Percentiles rank a stretch among this genome's conserved stretches.
phyloP scores from a whole-genome alignment of 1,284 basidiomycete genomes.

The Tilletiaria anomala region DNA sequence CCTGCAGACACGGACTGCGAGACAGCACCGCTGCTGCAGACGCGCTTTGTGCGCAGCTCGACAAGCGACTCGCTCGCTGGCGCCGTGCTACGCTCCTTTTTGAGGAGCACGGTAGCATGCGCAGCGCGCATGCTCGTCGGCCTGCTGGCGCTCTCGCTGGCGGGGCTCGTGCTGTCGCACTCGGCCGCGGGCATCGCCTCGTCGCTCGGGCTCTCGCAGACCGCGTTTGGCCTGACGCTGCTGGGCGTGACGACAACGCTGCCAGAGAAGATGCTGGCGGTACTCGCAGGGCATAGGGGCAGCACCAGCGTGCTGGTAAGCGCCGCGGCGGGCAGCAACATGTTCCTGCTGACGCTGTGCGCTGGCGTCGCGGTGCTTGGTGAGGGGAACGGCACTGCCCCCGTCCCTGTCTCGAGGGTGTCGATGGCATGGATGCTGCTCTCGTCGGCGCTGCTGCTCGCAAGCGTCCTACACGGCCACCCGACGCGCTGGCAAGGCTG shows the following conservation, averaged over 20 bases:
- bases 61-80: no score
- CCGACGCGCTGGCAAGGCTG: slow-evolving; percentile 13
- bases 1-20: no score
- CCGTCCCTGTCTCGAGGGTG: slow-evolving; percentile 12
- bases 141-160: slow-evolving; percentile 20
- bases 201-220: slow-evolving; percentile 21
- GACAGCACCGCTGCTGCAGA: no score
- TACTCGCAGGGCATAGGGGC: slow-evolving; percentile 21
- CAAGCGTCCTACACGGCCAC: slow-evolving; percentile 16
- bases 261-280: slow-evolving; percentile 36
- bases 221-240: slow-evolving; percentile 29
- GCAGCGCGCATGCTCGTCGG: slow-evolving; percentile 12
- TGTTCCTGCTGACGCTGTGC: slow-evolving; percentile 37
- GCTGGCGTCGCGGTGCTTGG: slow-evolving; percentile 31
- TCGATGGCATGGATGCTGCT: slow-evolving; percentile 9
- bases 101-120: no score
- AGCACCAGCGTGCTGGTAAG: slow-evolving; percentile 34
- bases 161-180: slow-evolving; percentile 31
- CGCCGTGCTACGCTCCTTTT: no score
- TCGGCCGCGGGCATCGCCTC: slow-evolving; percentile 26
- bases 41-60: no score
- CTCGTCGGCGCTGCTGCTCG: slow-evolving; percentile 11
- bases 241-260: slow-evolving; percentile 36
- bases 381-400: slow-evolving; percentile 4
- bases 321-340: slow-evolving; percentile 36